Evolutionary conservation across 805 yeast genomes (phyloP), one percentile per base, ranked within the genome.

Genomic region (Debaryomyces hansenii): DNA sequence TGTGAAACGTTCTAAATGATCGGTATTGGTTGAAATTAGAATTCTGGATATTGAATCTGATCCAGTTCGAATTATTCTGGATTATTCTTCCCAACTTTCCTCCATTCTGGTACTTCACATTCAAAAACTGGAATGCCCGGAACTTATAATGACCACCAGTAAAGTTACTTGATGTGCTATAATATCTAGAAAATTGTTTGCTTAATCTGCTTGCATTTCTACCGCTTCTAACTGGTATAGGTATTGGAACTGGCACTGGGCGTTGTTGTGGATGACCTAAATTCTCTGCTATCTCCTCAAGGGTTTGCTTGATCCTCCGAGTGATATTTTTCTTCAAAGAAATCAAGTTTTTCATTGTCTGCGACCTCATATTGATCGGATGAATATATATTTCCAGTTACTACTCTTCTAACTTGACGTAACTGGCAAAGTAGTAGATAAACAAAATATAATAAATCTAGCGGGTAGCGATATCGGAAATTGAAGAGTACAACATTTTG

Each of bases 201-300:
- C 24, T 41, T 9, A 39, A 42, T 43, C 45, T 52, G 40, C 43
- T 44, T 29, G 33, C 29, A 14, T 31, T 31, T 46, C 51, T 47
- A 41, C 71, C 63, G 2, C 33, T 21, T 28, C 49, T 42, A 4
- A 72, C 77, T 3, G 82, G 80, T 4, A 74, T 69, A 15, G 68
- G 70, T 6, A 66, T 60, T 3, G 67, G 68, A 37, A 70, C 73
- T 2, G 70, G 63, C 29, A 54, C 64, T 11, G 59, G 66, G 11
- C 52, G 52, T 16, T 60, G 61, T 33, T 61, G 58, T 28, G 57
- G 57, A n/a, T 58, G 51, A 24, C 59, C 52, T 32, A 66, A 48
- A 28, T 53, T 64, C 53, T 70, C 72, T 31, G 73, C 70, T 45
- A 79, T 63, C 48, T 79, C 83, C 51, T 77, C 75, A 20, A 79